These are phyloP conservation scores for Leccinellum albellum DNA, from an alignment of 768 basidiomycete genomes.

Conservation along the genomic window DNA sequence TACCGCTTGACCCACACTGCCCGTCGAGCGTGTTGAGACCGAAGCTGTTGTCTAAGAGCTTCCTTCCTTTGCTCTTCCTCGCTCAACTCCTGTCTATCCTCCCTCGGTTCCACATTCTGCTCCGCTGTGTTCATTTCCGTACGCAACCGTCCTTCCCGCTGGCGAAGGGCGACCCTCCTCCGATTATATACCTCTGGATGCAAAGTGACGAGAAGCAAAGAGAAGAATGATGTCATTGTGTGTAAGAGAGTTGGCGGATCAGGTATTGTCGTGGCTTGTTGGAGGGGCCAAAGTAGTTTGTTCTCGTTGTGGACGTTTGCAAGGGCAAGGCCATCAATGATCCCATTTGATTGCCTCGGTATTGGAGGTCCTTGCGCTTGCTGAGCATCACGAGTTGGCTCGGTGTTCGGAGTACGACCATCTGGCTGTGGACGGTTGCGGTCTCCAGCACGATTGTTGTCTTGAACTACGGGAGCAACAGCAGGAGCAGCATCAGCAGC, in stretches of 20 bases:
- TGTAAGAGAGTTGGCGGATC: slow-evolving; percentile 47
- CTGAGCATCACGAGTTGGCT: slow-evolving; percentile 13
- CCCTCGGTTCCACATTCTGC: slow-evolving; percentile 22
- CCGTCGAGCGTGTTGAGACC: slow-evolving; percentile 47
- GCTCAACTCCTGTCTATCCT: slow-evolving; percentile 31
- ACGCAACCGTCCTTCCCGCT: slow-evolving; percentile 62
- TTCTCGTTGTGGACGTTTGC: slow-evolving; percentile 58
- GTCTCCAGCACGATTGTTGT: slow-evolving; percentile 13
- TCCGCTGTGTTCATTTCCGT: slow-evolving; percentile 54
- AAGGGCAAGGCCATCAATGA: slow-evolving; percentile 52
- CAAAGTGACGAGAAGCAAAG: slow-evolving; percentile 55
- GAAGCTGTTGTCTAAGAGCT: slow-evolving; percentile 40
- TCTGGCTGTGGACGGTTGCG: slow-evolving; percentile 15
- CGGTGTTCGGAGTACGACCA: slow-evolving; percentile 14
- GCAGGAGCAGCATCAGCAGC: slow-evolving; percentile 24
- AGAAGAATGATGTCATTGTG: slow-evolving; percentile 51
- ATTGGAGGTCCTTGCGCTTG: slow-evolving; percentile 28
- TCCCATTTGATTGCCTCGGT: slow-evolving; percentile 29
- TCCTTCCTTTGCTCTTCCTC: slow-evolving; percentile 29
- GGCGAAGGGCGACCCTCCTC: slow-evolving; percentile 53
- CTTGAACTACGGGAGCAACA: slow-evolving; percentile 15
- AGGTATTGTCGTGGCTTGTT: slow-evolving; percentile 12
- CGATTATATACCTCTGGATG: slow-evolving; percentile 76
- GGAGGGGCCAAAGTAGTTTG: slow-evolving; percentile 39
- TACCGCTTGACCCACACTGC: slow-evolving; percentile 64